phyloP scores from a whole-genome alignment of 306 rosid species.

The Citrullus amarus region DNA sequence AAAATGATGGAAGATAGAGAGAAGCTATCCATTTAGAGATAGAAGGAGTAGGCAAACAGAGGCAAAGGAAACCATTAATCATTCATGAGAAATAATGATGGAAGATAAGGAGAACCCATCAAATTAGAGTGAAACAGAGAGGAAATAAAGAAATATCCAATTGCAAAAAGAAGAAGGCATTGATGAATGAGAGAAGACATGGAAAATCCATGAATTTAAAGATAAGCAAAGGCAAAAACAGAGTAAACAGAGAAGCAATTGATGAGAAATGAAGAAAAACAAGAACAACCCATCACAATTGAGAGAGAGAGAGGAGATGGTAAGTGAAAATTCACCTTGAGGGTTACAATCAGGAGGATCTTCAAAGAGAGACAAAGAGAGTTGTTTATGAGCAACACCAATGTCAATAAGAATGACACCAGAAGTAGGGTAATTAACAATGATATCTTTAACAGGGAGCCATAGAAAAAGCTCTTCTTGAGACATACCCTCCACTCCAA shows the following conservation, averaged over 20 bases:
- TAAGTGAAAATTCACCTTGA: constrained; percentile 26
- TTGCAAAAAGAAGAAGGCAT: background rate
- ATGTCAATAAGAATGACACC: constrained; percentile 77
- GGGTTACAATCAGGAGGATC: constrained; percentile 81
- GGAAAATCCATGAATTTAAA: background rate
- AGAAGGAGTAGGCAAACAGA: background rate
- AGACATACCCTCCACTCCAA: constrained; percentile 61
- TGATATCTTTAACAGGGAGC: constrained; percentile 82
- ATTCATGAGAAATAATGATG: background rate
- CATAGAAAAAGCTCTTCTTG: constrained; percentile 85
- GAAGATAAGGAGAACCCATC: background rate
- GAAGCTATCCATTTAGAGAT: background rate
- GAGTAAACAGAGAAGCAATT: background rate
- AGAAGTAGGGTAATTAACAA: constrained; percentile 64
- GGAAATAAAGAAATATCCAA: background rate
- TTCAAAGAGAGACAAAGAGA: constrained; percentile 76
- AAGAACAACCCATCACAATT: background rate
- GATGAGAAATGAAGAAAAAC: background rate
- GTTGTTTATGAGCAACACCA: constrained; percentile 73
- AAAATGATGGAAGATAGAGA: background rate
- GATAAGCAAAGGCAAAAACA: background rate
- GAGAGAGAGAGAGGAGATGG: background rate
- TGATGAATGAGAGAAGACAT: background rate
- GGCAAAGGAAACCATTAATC: background rate
- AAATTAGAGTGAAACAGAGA: background rate